These are phyloP conservation scores for Amphicarpaea edgeworthii DNA, from an alignment of 306 rosid genomes.

Conservation along the genomic window DNA sequence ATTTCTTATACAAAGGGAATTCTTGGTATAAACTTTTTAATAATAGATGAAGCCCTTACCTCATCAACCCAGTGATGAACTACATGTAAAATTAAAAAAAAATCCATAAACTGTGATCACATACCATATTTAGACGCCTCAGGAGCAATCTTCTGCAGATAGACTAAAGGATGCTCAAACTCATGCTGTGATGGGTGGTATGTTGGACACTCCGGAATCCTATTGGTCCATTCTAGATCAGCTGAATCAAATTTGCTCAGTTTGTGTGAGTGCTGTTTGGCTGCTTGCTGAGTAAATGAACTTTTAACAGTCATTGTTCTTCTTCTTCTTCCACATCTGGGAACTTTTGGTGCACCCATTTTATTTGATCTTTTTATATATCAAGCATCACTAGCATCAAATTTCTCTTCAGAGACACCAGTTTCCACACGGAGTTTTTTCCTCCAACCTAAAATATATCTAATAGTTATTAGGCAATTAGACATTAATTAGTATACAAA, in stretches of 20 bases:
- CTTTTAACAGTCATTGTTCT: background rate
- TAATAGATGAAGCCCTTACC: background rate
- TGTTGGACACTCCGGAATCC: constrained; percentile 48
- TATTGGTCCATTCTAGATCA: constrained; percentile 45
- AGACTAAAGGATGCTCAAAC: constrained; percentile 50
- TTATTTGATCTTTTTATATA: background rate
- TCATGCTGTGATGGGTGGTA: constrained; percentile 51
- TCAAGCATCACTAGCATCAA: background rate
- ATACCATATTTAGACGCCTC: constrained; percentile 54
- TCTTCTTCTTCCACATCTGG: constrained; percentile 9
- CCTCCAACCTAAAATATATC: constrained; percentile 19
- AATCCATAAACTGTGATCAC: background rate
- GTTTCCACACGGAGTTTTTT: constrained; percentile 11
- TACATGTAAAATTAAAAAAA: background rate
- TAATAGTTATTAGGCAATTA: background rate
- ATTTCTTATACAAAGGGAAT: constrained; percentile 1
- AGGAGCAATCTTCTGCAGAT: constrained; percentile 49
- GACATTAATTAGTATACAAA: background rate
- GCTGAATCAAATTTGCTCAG: constrained; percentile 18
- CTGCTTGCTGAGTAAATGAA: background rate
- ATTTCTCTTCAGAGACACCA: background rate
- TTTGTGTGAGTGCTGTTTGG: background rate
- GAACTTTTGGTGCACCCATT: constrained; percentile 31
- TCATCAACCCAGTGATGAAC: background rate
- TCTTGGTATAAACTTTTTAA: background rate